Percentiles rank a stretch among this genome's conserved stretches.
Conservation (phyloP, 2,329 filamentous ascomycete species). For the Neoarthrinium moseri region DNA sequence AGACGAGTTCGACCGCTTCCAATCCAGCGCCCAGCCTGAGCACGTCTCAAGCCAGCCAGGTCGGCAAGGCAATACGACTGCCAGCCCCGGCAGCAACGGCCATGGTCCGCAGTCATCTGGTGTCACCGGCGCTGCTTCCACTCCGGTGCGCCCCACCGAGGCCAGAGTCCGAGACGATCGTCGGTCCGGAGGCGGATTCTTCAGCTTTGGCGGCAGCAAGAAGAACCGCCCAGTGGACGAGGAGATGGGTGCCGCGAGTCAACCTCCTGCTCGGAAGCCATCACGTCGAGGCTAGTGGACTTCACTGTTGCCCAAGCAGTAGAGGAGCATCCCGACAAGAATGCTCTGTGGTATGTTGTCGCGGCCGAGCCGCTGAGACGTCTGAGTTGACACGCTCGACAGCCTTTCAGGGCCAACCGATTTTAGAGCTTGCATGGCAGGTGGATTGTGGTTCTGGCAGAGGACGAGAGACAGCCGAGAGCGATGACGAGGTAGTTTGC, state of each 20-base stretch:
- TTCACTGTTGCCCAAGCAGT: too few species aligned
- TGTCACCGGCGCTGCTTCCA: slow-evolving; percentile 13
- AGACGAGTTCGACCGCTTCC: slow-evolving; percentile 45
- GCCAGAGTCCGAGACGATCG: slow-evolving; percentile 22
- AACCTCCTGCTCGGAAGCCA: slow-evolving; percentile 13
- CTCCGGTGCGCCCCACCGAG: slow-evolving; percentile 19
- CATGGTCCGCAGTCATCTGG: slow-evolving; percentile 22
- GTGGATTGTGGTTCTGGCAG: too few species aligned
- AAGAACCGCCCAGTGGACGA: slow-evolving; percentile 26
- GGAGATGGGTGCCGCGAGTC: slow-evolving; percentile 20
- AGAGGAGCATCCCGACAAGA: too few species aligned
- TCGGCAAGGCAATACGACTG: slow-evolving; percentile 4
- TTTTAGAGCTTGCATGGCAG: too few species aligned
- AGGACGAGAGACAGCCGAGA: too few species aligned
- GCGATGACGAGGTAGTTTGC: too few species aligned
- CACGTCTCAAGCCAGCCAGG: slow-evolving; percentile 8
- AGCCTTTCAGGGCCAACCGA: too few species aligned
- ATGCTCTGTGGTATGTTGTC: too few species aligned
- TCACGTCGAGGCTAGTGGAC: slow-evolving; percentile 14
- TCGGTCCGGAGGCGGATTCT: slow-evolving; percentile 22
- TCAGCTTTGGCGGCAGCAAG: slow-evolving; percentile 27
- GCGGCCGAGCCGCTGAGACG: too few species aligned
- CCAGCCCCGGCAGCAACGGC: slow-evolving; percentile 5
- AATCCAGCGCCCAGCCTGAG: slow-evolving; percentile 6
- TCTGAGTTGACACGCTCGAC: too few species aligned